These are phyloP conservation scores for Pseudotsuga menziesii DNA, from an alignment of 75 land plant species.

Conservation along the genomic window DNA sequence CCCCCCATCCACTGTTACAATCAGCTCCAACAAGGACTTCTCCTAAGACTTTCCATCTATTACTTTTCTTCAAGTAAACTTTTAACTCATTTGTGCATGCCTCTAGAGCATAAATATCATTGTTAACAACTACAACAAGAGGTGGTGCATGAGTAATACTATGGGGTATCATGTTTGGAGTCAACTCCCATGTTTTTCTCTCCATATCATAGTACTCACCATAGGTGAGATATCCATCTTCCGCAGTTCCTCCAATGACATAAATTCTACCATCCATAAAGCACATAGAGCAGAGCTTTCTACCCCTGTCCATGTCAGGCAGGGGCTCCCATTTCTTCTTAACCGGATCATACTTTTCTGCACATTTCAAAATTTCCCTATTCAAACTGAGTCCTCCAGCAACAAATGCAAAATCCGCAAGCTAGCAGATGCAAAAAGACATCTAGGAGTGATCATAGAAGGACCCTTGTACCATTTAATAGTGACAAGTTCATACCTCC, in stretches of 20 bases:
- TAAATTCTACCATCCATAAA: conserved; percentile 63
- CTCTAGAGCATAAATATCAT: conserved; percentile 62
- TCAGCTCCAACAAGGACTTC: conserved; percentile 48
- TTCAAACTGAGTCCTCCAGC: conserved; percentile 47
- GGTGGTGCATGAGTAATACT: conserved; percentile 44
- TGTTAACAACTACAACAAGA: conserved; percentile 57
- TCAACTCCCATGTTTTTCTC: conserved; percentile 34
- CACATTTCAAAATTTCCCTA: conserved; percentile 22
- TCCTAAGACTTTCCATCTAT: conserved; percentile 52
- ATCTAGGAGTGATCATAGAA: conserved; percentile 48
- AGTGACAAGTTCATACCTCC: conserved; percentile 61
- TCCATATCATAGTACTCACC: conserved; percentile 50
- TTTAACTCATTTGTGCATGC: conserved; percentile 43
- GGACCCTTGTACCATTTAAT: conserved; percentile 56
- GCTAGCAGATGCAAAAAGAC: conserved; percentile 66
- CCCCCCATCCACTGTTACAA: conserved; percentile 55
- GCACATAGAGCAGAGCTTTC: conserved; percentile 62
- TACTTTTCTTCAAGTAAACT: conserved; percentile 42
- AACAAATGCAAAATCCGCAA: conserved; percentile 48
- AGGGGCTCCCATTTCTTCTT: conserved; percentile 44
- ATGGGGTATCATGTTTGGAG: conserved; percentile 45
- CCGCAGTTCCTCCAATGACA: conserved; percentile 60
- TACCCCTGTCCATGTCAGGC: conserved; percentile 38
- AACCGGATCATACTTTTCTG: conserved; percentile 50
- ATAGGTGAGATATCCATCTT: conserved; percentile 25